Base-by-base conservation (phyloP, 306 rosid genomes). In the Clitoria ternatea region DNA sequence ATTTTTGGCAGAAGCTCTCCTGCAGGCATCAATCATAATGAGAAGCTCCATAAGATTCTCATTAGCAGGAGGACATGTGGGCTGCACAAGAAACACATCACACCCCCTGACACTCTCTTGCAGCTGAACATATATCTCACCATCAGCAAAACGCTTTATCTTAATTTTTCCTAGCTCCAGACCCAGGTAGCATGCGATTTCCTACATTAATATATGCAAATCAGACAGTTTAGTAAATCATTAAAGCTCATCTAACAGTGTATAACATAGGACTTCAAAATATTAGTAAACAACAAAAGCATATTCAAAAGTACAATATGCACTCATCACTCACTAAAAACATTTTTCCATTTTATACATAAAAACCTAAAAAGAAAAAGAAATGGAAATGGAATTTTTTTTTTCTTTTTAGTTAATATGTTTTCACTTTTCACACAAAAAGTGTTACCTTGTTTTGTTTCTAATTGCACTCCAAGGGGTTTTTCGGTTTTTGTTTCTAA, bases 101-200 rank as follows among this genome's bases (percentile, higher is more conserved):
- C 96, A 92, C 66, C 96, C 96, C 68, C 98, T 82, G 52, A 90
- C 98, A 82, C 98, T 92, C 82, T 92, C 98, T 90, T 92, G 98
- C 78, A 92, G 78, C 79, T 92, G 98, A 73, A 92, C 98, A 76
- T 92, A 92, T 73, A 92, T 92, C 88, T 92, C 98, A 18, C 92
- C 95, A 69, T 92, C 98, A 2, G 98, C 95, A 86, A 92, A 92
- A n/a, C 96, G 96, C 67, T 92, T 92, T 67, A 92, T 92, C 80
- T 89, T 89, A 20, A 92, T 89, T 68, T 70, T 92, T 66, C 98
- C 96, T 48, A 92, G 89, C 63, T 88, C 92, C 76, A 92, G 85
- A 36, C 96, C 98, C 96, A 92, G 82, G 89, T 85, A 89, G 85
- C 96, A 92, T 5, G 96, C 95, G 78, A 92, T 92, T 88, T 92